Conservation (phyloP, 495 filamentous ascomycete genomes). For the Tuber borchii region DNA sequence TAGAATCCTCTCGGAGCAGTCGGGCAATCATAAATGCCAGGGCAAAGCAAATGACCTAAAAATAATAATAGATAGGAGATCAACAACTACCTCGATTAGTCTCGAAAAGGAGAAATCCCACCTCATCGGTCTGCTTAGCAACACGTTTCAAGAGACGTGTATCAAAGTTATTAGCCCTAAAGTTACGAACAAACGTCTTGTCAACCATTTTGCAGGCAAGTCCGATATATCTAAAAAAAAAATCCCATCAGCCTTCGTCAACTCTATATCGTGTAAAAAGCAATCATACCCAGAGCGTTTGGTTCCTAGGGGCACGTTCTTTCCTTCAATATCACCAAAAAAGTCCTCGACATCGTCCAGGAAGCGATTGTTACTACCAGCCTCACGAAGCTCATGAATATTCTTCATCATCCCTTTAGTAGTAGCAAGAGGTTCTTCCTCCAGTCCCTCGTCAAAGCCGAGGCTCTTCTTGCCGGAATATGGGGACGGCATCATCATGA, state of each 20-base stretch:
- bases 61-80: background rate
- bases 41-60: constrained; percentile 52
- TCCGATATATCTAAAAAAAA: constrained; percentile 50
- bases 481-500: constrained; percentile 35
- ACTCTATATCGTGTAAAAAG: background rate
- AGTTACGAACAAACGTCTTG: constrained; percentile 59
- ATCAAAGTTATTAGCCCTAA: constrained; percentile 68
- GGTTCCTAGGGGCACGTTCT: constrained; percentile 21
- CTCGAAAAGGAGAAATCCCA: constrained; percentile 8
- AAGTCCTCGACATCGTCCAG: constrained; percentile 72
- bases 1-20: constrained; percentile 50
- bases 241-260: constrained; percentile 7
- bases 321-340: constrained; percentile 65
- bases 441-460: constrained; percentile 51
- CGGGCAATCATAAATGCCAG: constrained; percentile 53
- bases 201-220: constrained; percentile 67
- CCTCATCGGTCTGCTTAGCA: constrained; percentile 49
- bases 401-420: constrained; percentile 58
- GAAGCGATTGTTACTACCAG: constrained; percentile 77
- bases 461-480: constrained; percentile 40
- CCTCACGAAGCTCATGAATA: constrained; percentile 82
- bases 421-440: constrained; percentile 43
- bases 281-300: constrained; percentile 36
- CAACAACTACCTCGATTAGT: background rate
- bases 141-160: constrained; percentile 56